Percentiles rank a stretch among this genome's conserved stretches.
Conservation (phyloP, 2,329 filamentous ascomycete species). For the Biscogniauxia mediterranea region DNA sequence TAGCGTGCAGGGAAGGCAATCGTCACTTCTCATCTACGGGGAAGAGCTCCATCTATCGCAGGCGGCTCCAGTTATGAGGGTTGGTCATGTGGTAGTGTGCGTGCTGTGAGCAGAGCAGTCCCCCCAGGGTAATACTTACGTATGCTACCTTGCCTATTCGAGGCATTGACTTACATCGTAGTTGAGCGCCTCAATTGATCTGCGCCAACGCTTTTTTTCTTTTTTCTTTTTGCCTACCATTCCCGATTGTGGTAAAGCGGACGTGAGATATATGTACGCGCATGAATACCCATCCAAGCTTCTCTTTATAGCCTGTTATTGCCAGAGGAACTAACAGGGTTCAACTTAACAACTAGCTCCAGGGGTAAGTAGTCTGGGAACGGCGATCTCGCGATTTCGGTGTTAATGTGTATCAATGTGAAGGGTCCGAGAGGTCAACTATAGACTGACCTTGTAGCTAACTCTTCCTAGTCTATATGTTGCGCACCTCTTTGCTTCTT, state of each 20-base stretch:
- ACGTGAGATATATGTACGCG: neutral
- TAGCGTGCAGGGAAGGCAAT: too few species aligned
- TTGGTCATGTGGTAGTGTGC: neutral
- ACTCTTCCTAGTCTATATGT: neutral
- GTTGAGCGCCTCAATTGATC: neutral
- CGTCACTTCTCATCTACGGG: too few species aligned
- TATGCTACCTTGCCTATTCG: neutral
- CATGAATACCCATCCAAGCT: neutral
- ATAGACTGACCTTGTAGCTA: neutral
- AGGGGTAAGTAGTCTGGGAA: neutral
- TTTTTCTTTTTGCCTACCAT: neutral
- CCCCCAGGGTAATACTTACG: neutral
- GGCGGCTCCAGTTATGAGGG: neutral
- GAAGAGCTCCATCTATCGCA: neutral
- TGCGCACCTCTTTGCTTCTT: neutral
- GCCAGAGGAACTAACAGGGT: neutral
- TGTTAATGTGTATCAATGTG: neutral
- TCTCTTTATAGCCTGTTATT: neutral
- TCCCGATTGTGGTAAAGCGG: neutral
- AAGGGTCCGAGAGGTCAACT: too few species aligned
- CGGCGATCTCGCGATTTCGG: neutral
- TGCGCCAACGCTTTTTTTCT: neutral
- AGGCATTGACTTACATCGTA: neutral
- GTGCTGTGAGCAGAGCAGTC: neutral
- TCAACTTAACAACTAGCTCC: neutral